phyloP scores from a whole-genome alignment of 441 rosid genomes.

The Croton laevigatus region DNA sequence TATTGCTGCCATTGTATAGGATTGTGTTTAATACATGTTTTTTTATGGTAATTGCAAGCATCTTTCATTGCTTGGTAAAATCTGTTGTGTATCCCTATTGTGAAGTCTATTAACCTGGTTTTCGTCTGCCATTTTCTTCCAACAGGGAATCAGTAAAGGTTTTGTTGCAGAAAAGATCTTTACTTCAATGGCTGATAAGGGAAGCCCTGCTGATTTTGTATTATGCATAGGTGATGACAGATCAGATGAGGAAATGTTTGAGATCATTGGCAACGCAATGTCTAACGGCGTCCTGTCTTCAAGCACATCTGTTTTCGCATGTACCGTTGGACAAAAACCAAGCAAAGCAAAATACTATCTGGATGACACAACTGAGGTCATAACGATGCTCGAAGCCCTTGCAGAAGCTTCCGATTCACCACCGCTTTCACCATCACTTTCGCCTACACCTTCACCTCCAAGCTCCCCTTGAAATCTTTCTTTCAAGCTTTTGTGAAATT shows the following conservation, averaged over 20 bases:
- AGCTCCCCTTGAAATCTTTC: constrained; percentile 32
- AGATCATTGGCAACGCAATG: constrained; percentile 44
- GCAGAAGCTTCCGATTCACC: constrained; percentile 54
- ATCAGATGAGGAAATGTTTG: constrained; percentile 83
- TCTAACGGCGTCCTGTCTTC: constrained; percentile 40
- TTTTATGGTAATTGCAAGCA: neutral
- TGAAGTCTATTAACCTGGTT: neutral
- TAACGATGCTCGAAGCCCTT: constrained; percentile 56
- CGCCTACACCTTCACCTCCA: constrained; percentile 4
- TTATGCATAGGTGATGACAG: constrained; percentile 74
- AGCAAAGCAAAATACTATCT: constrained; percentile 93
- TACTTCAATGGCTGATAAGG: constrained; percentile 42
- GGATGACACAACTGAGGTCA: constrained; percentile 69
- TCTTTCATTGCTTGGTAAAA: neutral
- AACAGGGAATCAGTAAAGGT: constrained; percentile 67
- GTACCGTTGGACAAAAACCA: constrained; percentile 95
- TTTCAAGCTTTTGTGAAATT: neutral
- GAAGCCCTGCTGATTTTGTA: constrained; percentile 54
- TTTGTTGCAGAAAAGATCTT: constrained; percentile 57
- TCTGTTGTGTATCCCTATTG: neutral
- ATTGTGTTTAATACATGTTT: neutral
- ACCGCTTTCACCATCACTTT: constrained; percentile 17
- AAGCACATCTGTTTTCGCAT: constrained; percentile 50
- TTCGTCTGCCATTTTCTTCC: constrained; percentile 1
- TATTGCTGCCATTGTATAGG: too few species aligned